phyloP scores from a whole-genome alignment of 1,284 basidiomycete species.

The Pseudozyma thailandica region DNA sequence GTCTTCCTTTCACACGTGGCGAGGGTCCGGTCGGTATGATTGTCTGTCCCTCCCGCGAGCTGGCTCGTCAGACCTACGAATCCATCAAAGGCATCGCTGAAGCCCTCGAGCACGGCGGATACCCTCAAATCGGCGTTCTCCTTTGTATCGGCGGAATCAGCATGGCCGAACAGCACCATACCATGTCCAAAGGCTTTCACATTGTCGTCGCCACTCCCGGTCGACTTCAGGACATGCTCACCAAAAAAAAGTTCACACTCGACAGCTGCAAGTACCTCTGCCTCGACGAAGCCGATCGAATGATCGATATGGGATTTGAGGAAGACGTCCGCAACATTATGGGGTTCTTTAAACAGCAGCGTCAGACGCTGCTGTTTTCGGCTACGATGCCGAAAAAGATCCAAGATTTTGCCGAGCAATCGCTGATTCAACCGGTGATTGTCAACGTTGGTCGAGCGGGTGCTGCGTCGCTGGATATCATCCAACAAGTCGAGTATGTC shows the following conservation, averaged over 20 bases:
- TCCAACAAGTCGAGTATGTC: slow-evolving; percentile 98
- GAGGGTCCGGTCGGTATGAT: slow-evolving; percentile 96
- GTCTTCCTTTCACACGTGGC: slow-evolving; percentile 86
- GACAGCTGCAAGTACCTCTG: slow-evolving; percentile 84
- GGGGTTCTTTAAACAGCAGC: slow-evolving; percentile 95
- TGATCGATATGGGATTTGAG: slow-evolving; percentile 99
- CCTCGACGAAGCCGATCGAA: slow-evolving; percentile 98
- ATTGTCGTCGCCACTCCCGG: slow-evolving; percentile 85
- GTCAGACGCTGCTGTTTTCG: slow-evolving; percentile 95
- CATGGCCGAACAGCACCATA: slow-evolving; percentile 94
- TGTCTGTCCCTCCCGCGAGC: slow-evolving; percentile 74
- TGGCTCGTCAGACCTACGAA: slow-evolving; percentile 85
- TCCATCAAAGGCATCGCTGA: slow-evolving; percentile 86
- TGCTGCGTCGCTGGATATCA: slow-evolving; percentile 94
- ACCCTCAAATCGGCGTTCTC: slow-evolving; percentile 79
- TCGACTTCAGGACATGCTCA: slow-evolving; percentile 73
- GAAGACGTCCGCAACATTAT: slow-evolving; percentile 98
- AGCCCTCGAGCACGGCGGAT: slow-evolving; percentile 82
- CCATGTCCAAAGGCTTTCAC: slow-evolving; percentile 88
- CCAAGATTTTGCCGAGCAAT: slow-evolving; percentile 96
- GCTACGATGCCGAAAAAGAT: slow-evolving; percentile 99
- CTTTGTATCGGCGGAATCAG: slow-evolving; percentile 97
- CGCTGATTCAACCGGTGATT: slow-evolving; percentile 88
- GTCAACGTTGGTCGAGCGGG: slow-evolving; percentile 98
- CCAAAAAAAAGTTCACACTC: slow-evolving; percentile 90